These are phyloP conservation scores for Xylariaceae sp. DNA, from an alignment of 2,329 filamentous ascomycete species.

Conservation along the genomic window DNA sequence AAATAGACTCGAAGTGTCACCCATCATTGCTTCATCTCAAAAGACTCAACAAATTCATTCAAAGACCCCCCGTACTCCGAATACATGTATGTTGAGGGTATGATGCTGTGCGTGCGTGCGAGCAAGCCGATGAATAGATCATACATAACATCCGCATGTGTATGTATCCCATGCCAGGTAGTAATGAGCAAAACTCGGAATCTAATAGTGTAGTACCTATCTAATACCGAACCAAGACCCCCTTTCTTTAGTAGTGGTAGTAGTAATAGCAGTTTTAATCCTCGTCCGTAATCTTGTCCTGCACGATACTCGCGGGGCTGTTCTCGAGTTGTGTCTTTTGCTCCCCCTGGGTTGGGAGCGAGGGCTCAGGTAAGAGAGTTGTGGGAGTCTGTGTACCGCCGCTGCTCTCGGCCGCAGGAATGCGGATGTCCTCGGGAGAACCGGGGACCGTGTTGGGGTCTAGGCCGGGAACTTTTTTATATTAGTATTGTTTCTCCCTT, in stretches of 20 bases:
- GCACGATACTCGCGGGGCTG: slow-evolving; percentile 30
- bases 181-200: too few relatives aligned
- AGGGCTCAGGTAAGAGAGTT: slow-evolving; percentile 41
- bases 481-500: slow-evolving; percentile 4
- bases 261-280: slow-evolving; percentile 25
- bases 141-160: too few relatives aligned
- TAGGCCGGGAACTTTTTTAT: slow-evolving; percentile 51
- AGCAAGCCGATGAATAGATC: too few relatives aligned
- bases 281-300: slow-evolving; percentile 32
- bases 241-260: slow-evolving; percentile 22
- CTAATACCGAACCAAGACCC: too few relatives aligned
- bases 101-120: too few relatives aligned
- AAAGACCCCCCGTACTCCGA: too few relatives aligned
- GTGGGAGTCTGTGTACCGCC: slow-evolving; percentile 36
- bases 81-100: too few relatives aligned
- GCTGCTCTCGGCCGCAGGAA: slow-evolving; percentile 56
- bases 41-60: too few relatives aligned
- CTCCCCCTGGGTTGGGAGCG: slow-evolving; percentile 44
- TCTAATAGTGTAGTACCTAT: too few relatives aligned
- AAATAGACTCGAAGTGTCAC: too few relatives aligned
- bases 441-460: slow-evolving; percentile 64
- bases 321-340: slow-evolving; percentile 30
- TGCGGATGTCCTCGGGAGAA: slow-evolving; percentile 75
- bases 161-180: too few relatives aligned
- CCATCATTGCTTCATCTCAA: too few relatives aligned